Base-by-base conservation (phyloP, 441 rosid genomes). In the Syzygium syzygioides region DNA sequence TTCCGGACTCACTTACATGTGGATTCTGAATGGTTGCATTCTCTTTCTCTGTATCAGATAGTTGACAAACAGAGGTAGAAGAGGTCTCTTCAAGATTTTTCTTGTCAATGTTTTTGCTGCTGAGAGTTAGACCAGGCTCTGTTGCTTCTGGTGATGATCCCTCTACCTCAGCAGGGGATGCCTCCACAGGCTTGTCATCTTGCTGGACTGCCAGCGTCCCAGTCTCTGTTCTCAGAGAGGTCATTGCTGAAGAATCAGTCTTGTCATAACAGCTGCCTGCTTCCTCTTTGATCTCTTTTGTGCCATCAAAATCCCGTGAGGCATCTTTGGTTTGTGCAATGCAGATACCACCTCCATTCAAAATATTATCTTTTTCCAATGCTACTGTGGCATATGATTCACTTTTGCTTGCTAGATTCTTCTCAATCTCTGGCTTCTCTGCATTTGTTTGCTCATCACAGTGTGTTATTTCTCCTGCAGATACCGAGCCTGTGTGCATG, bases 361-460 rank as follows among this genome's bases (percentile, higher is more conserved):
- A 85, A 45, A 52, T 87, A 86, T 88, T 86, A 62, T 52, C 80
- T 86, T 86, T 88, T 88, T 88, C 89, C 54, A 86, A 68, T 87
- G 86, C 90, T 87, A 57, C 79, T 34, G 55, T 5, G 20, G 57
- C 25, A 54, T 86, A 86, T 88, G 86, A 45, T 80, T 93, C 91
- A 86, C 87, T 34, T 34, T 90, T 87, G 80, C 28, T 34, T 32
- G 85, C 60, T 90, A 87, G 54, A 85, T 62, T 62, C 76, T 87
- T 90, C 86, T 86, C 88, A 76, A 86, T 56, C 84, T 88, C 89
- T 48, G 84, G 18, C 54, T 57, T 89, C 85, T 83, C 90, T 62
- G 83, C 85, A 87, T 88, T 89, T 86, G 86, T 90, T 85, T 90
- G 85, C 55, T 92, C 89, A 86, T 85, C 87, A 12, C 86, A 89